Conservation (phyloP, 331 rosid species). For the Saraca asoca region DNA sequence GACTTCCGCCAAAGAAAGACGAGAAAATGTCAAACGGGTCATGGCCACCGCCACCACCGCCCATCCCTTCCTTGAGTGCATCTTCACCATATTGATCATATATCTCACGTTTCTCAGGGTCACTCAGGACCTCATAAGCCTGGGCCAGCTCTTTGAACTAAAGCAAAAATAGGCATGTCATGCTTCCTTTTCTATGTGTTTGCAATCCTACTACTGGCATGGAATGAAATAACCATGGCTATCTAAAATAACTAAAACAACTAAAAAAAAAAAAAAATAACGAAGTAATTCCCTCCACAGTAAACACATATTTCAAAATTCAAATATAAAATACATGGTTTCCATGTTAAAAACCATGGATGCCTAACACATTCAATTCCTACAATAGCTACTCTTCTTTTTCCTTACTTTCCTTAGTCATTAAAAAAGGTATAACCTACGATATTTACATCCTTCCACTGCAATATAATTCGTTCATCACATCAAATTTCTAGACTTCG, state of each 20-base stretch:
- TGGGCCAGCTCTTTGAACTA: conserved; percentile 91
- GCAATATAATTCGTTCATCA: not conserved
- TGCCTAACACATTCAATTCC: not conserved
- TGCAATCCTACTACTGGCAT: not conserved
- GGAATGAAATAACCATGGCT: not conserved
- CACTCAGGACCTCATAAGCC: conserved; percentile 85
- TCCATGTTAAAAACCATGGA: not conserved
- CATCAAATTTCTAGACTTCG: not conserved
- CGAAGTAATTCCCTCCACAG: too few relatives aligned
- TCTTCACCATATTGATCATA: conserved; percentile 93
- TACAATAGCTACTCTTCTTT: not conserved
- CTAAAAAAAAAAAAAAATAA: too few relatives aligned
- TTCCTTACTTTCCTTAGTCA: too few relatives aligned
- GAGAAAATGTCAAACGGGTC: conserved; percentile 84
- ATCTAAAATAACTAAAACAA: too few relatives aligned
- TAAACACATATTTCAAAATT: too few relatives aligned
- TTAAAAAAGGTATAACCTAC: too few relatives aligned
- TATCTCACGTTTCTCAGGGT: conserved; percentile 86
- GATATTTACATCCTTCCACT: too few relatives aligned
- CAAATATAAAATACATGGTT: too few relatives aligned
- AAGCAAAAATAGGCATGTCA: not conserved
- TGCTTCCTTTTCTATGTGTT: not conserved
- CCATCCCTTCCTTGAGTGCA: conserved; percentile 90
- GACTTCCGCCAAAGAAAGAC: conserved; percentile 71
- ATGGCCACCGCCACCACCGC: conserved; percentile 64